Percentiles rank a stretch among this genome's conserved stretches.
These are phyloP conservation scores for Microbotryomycetes sp. DNA, from an alignment of 1,284 basidiomycete species.

Conservation along the genomic window DNA sequence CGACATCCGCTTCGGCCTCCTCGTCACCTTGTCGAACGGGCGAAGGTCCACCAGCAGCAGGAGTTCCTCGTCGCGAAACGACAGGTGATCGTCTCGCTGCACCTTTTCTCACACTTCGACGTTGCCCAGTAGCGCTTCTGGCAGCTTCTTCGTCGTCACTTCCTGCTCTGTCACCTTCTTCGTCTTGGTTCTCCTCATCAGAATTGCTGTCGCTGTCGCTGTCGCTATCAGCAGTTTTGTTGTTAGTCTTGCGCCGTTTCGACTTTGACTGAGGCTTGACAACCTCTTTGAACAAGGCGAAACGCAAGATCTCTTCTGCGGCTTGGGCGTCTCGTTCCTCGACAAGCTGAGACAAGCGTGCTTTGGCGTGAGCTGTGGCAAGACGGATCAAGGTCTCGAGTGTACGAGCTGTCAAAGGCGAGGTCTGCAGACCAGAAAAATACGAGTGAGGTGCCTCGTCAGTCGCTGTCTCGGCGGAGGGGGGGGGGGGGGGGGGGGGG, in stretches of 20 bases:
- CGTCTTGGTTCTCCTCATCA: slow-evolving; percentile 56
- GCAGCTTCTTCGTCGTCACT: slow-evolving; percentile 25
- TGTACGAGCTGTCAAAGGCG: slow-evolving; percentile 95
- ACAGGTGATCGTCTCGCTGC: slow-evolving; percentile 24
- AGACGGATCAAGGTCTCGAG: slow-evolving; percentile 98
- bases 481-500: no score
- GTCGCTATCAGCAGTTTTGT: slow-evolving; percentile 46
- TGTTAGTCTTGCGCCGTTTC: slow-evolving; percentile 42
- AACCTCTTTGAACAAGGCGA: slow-evolving; percentile 97
- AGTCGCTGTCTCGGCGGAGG: no score
- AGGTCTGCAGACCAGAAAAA: slow-evolving; percentile 57
- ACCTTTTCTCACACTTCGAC: slow-evolving; percentile 25
- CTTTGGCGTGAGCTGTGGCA: slow-evolving; percentile 94
- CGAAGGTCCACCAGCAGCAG: slow-evolving; percentile 25
- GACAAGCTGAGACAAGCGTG: slow-evolving; percentile 78
- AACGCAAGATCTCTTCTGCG: slow-evolving; percentile 92
- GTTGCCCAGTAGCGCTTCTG: not conserved
- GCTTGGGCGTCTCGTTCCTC: slow-evolving; percentile 79
- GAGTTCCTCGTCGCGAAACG: slow-evolving; percentile 7
- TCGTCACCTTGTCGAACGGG: slow-evolving; percentile 29
- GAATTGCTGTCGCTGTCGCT: slow-evolving; percentile 38
- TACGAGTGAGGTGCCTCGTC: no score
- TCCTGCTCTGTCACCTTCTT: slow-evolving; percentile 54
- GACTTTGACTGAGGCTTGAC: slow-evolving; percentile 57
- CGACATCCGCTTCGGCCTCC: slow-evolving; percentile 26